Base-by-base conservation (phyloP, 2,329 filamentous ascomycete species). In the Neoscytalidium dimidiatum region DNA sequence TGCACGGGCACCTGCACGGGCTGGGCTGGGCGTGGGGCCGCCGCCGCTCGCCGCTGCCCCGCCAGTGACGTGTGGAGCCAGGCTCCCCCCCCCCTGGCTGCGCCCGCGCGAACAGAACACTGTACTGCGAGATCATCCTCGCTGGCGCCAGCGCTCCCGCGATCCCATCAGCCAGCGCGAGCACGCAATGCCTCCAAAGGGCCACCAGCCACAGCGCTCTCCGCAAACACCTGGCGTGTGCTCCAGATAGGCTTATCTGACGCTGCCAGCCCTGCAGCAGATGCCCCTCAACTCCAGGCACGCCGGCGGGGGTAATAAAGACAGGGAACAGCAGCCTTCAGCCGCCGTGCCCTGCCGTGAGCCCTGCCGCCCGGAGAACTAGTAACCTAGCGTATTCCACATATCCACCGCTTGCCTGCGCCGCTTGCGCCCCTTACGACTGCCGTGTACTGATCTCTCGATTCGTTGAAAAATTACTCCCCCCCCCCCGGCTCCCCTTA, bases 371-470 rank as follows among this genome's bases (percentile, higher is more conserved):
- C 56, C 41, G 35, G 56, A 60, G 23, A 11, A 38, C 57, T 61
- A 61, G 41, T 29, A n/a, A 8, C 57, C 43, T 61, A 61, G 57
- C 57, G 57, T 31, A 33, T 26, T 26, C 31, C 28, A 28, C 57
- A 61, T 61, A 61, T 61, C 57, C 57, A 61, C 57, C 28, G 19
- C 49, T 60, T 21, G 26, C 57, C 57, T 61, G 41, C 57, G 41
- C 57, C 57, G 43, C 57, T 61, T 21, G 26, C 57, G 57, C 57
- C 57, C 57, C 44, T 46, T 61, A 48, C 57, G 57, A 49, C 17
- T 44, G 38, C 35, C 38, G 38, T 21, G 53, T 58, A 28, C 28
- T 26, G 19, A 9, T 58, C 31, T 7, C 52, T 41, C 52, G 31
- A 56, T 56, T 41, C 52, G 52, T 44, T 44, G 38, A 17, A 33